A percentile compares a stretch with the other conserved stretches of the same genome.
Evolutionary conservation across 1,139 yeast genomes (phyloP).

Genomic region (Taiozyma sp.): DNA sequence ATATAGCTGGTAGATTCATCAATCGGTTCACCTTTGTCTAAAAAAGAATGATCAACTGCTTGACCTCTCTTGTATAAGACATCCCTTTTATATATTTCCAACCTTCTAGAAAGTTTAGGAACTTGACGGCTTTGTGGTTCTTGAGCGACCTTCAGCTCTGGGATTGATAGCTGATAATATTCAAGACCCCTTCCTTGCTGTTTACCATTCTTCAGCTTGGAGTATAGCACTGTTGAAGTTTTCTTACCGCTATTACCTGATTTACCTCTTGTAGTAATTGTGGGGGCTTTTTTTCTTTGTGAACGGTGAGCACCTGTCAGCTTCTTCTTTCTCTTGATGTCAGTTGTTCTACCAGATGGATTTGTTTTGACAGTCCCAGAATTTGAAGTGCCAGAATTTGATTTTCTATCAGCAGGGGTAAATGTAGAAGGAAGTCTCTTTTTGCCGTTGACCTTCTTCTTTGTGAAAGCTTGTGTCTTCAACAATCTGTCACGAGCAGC

Average conservation of each 20-base stretch:
- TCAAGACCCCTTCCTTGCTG: neutral
- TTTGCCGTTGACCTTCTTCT: neutral
- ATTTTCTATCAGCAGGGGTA: conserved; percentile 3
- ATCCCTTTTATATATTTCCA: conserved; percentile 3
- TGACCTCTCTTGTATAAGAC: conserved; percentile 3
- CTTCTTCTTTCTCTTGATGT: conserved; percentile 2
- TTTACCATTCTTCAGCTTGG: neutral
- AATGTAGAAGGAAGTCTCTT: conserved; percentile 4
- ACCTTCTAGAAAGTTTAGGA: neutral
- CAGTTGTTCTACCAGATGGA: neutral
- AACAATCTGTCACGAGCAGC: conserved; percentile 1
- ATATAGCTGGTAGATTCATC: neutral
- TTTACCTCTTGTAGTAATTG: neutral
- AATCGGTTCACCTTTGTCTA: conserved; percentile 1
- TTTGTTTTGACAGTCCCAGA: neutral
- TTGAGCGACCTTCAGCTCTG: neutral
- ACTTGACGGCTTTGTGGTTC: neutral
- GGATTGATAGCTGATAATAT: neutral
- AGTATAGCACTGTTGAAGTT: neutral
- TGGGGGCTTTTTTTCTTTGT: neutral
- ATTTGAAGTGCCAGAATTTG: neutral
- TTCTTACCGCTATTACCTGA: neutral
- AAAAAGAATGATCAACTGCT: neutral
- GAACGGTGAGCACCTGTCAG: conserved; percentile 1
- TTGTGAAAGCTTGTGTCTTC: neutral